Percentiles rank a stretch among this genome's conserved stretches.
Conservation (phyloP, 352 stramenopile species). For the Globisporangium recalcitrans region DNA sequence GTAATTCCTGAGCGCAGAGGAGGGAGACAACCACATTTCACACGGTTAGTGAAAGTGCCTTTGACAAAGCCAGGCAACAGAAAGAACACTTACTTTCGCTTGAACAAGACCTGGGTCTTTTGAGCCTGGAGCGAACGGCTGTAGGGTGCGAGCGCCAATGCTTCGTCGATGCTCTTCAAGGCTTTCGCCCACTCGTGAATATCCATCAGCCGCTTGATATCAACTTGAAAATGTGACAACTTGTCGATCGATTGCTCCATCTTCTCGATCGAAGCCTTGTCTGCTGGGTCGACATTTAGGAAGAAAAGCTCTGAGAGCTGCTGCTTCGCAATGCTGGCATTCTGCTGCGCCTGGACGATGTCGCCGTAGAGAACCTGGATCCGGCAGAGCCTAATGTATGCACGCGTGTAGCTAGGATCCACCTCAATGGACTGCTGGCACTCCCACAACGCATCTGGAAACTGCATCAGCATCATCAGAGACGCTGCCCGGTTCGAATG, state of each 20-base stretch:
- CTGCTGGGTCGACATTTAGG: conserved; percentile 25
- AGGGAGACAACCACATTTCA: conserved; percentile 5
- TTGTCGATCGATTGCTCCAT: conserved; percentile 48
- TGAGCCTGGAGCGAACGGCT: conserved; percentile 53
- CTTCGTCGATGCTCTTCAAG: conserved; percentile 41
- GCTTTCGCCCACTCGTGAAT: conserved; percentile 40
- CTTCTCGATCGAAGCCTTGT: conserved; percentile 44
- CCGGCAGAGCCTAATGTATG: conserved; percentile 62
- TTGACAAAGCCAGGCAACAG: background rate
- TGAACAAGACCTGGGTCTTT: conserved; percentile 56
- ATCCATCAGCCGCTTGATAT: conserved; percentile 62
- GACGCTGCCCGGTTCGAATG: conserved; percentile 74
- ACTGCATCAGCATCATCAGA: conserved; percentile 75
- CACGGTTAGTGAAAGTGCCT: background rate
- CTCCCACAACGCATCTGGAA: conserved; percentile 66
- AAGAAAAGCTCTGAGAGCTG: conserved; percentile 28
- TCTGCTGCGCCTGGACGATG: conserved; percentile 43
- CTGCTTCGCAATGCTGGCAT: conserved; percentile 37
- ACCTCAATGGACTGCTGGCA: conserved; percentile 54
- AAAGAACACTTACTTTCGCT: conserved; percentile 48
- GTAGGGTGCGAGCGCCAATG: conserved; percentile 45
- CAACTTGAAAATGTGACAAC: conserved; percentile 33
- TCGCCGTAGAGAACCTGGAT: conserved; percentile 71
- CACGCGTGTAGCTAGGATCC: conserved; percentile 64
- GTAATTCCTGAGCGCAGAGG: conserved; percentile 39